These are phyloP conservation scores for Termitomyces bulborhizus DNA, from an alignment of 768 basidiomycete genomes.

Conservation along the genomic window DNA sequence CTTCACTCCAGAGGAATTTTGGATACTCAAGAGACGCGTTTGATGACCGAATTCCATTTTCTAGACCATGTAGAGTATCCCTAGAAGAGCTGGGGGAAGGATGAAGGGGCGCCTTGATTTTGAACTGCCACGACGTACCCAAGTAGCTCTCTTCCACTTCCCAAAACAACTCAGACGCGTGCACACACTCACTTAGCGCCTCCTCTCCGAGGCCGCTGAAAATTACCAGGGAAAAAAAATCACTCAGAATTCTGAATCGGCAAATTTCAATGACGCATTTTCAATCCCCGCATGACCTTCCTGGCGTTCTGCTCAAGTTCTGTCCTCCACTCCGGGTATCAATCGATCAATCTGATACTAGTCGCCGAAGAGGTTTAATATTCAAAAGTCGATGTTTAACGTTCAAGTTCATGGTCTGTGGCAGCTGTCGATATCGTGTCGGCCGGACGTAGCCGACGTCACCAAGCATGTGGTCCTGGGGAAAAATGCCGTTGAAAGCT, in stretches of 20 bases:
- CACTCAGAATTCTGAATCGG: not conserved
- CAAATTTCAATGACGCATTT: not conserved
- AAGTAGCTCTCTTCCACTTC: not conserved
- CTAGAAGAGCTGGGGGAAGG: not conserved
- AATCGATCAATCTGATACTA: not conserved
- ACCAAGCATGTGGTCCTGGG: not conserved
- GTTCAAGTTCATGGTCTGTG: not conserved
- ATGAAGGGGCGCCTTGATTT: not conserved
- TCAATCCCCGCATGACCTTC: not conserved
- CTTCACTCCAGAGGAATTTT: not conserved
- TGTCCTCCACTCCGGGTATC: not conserved
- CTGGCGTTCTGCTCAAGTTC: too few relatives aligned
- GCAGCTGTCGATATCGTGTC: not conserved
- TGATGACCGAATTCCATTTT: constrained; percentile 3
- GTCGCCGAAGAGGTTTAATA: not conserved
- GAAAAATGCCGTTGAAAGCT: not conserved
- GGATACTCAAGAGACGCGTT: not conserved
- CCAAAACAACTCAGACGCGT: not conserved
- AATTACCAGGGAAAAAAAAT: not conserved
- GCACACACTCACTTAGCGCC: too few relatives aligned
- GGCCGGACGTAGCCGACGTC: not conserved
- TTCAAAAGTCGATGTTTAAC: not conserved
- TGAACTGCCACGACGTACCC: not conserved
- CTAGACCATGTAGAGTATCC: constrained; percentile 3
- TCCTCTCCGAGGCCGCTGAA: not conserved